These are phyloP conservation scores for Skeletonema menzelii DNA, from an alignment of 108 stramenopile genomes.

Conservation along the genomic window DNA sequence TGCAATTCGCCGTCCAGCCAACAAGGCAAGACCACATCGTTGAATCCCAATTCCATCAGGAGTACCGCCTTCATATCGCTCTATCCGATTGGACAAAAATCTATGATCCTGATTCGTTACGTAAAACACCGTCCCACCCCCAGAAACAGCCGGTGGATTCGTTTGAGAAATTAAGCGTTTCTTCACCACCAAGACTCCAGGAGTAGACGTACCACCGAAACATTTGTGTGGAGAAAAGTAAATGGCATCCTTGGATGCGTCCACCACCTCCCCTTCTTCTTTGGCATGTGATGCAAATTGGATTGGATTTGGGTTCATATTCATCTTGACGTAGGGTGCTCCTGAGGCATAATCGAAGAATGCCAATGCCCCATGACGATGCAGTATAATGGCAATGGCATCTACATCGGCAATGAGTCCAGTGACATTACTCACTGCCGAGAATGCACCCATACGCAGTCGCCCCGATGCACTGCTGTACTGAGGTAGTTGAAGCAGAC, in stretches of 20 bases:
- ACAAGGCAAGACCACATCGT: conserved; percentile 83
- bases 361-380: conserved; percentile 86
- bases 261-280: conserved; percentile 63
- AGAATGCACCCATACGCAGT: conserved; percentile 86
- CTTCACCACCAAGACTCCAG: conserved; percentile 91
- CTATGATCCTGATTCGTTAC: conserved; percentile 90
- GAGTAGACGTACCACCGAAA: conserved; percentile 82
- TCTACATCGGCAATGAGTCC: conserved; percentile 87
- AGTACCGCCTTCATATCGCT: conserved; percentile 98
- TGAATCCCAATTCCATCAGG: conserved; percentile 92
- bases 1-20: conserved; percentile 70
- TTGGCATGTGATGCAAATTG: conserved; percentile 50
- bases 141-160: conserved; percentile 69
- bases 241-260: conserved; percentile 81
- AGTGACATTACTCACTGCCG: conserved; percentile 94
- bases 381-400: conserved; percentile 75
- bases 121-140: conserved; percentile 99
- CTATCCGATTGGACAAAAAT: conserved; percentile 93
- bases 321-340: conserved; percentile 87
- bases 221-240: conserved; percentile 86
- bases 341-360: conserved; percentile 97
- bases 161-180: conserved; percentile 73
- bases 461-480: conserved; percentile 38
- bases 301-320: conserved; percentile 87
- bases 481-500: conserved; percentile 47